A percentile compares a stretch with the other conserved stretches of the same genome.
Conservation (phyloP, 148 eudicot genomes). For the Rheum nobile region DNA sequence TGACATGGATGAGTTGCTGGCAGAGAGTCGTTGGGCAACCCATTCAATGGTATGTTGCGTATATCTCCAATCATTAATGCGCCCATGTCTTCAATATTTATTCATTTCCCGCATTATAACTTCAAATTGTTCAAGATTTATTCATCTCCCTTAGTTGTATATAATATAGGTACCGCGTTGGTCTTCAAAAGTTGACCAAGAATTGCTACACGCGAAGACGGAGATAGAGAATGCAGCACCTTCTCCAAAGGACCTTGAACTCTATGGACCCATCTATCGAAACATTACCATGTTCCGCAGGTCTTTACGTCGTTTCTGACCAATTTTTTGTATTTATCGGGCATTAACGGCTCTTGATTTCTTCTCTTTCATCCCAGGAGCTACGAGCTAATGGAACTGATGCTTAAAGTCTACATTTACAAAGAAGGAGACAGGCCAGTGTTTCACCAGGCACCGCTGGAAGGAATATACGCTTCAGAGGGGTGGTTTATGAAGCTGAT, state of each 20-base stretch:
- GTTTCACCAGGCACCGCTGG: constrained; percentile 49
- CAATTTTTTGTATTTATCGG: too few species aligned
- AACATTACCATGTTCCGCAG: constrained; percentile 49
- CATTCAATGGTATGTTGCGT: constrained; percentile 1
- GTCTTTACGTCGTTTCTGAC: too few species aligned
- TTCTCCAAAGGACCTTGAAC: constrained; percentile 19
- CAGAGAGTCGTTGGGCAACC: not conserved
- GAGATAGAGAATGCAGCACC: constrained; percentile 40
- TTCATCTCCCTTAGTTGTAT: constrained; percentile 1
- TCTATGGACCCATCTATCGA: constrained; percentile 45
- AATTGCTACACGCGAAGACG: constrained; percentile 29
- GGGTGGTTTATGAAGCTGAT: constrained; percentile 77
- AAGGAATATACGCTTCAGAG: constrained; percentile 68
- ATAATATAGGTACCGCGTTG: constrained; percentile 32
- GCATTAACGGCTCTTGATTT: not conserved
- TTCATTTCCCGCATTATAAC: too few species aligned
- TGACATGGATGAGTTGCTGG: constrained; percentile 4
- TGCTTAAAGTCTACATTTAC: constrained; percentile 55
- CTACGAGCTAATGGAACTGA: constrained; percentile 54
- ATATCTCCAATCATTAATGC: not conserved
- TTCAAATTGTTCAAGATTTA: not conserved
- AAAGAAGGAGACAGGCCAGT: constrained; percentile 53
- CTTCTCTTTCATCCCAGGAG: constrained; percentile 29
- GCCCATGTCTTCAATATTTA: too few species aligned
- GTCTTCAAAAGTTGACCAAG: constrained; percentile 30